Base-by-base conservation (phyloP, 164 flowering plant species). In the Aristolochia contorta region DNA sequence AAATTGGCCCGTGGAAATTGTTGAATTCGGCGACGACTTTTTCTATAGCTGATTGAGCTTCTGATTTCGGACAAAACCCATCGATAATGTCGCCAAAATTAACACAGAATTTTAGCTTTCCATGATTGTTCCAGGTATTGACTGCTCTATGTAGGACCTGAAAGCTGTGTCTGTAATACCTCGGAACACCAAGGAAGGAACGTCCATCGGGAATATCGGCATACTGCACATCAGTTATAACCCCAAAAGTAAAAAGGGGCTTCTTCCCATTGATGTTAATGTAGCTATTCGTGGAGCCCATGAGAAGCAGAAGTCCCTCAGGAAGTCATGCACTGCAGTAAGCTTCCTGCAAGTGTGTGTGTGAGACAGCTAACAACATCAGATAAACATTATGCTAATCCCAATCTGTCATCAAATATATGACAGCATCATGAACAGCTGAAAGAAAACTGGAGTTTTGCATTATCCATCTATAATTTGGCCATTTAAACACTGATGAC, bases 61-160 rank as follows among this genome's bases (percentile, higher is more conserved):
- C 84, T 18, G 81, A 84, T 67, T 80, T 84, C 9, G 98, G 96
- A 69, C 98, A 93, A 59, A 71, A 83, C 7, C 96, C 98, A 74
- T 92, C 96, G 45, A 89, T 93, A 57, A 87, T 89, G 66, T 92
- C 98, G 25, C 98, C 98, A 47, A 92, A 81, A 64, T 92, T 85
- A 46, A 92, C 45, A 4, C 72, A 82, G 73, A 89, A 92, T 12
- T 72, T 78, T 23, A 79, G 81, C 30, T 72, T 83, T 58, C 67
- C 61, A 21, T 73, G 75, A 22, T 67, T 25, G 58, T 87, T 89
- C 98, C 98, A 92, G 53, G 76, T 75, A 20, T 71, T 60, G 16
- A 92, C 87, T 18, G 98, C 98, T 73, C 87, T 83, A 68, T 86
- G 88, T 71, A 90, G 54, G n/a, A 93, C 91, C 59, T 61, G 74